Evolutionary conservation across 768 basidiomycete species (phyloP).

Genomic region (Rhodotorula paludigena): DNA sequence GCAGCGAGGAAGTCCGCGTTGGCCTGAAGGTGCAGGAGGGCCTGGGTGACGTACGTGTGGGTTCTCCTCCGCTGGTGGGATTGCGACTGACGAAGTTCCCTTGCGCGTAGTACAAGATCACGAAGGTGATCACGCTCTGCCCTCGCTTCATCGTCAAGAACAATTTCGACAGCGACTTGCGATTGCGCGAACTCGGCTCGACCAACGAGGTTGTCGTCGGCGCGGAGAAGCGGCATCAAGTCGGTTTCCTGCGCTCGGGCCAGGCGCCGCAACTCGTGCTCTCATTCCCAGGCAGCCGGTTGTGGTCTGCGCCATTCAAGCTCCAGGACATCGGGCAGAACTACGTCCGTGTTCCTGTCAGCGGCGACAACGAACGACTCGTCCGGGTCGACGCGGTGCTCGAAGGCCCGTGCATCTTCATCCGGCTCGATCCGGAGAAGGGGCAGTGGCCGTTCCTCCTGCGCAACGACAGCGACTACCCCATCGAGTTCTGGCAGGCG

Average conservation of each 20-base stretch:
- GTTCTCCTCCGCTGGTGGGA: background rate
- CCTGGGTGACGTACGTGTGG: conserved; percentile 61
- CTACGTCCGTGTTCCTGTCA: conserved; percentile 62
- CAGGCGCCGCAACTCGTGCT: conserved; percentile 73
- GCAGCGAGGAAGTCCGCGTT: conserved; percentile 61
- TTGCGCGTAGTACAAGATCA: conserved; percentile 66
- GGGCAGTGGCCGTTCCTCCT: conserved; percentile 84
- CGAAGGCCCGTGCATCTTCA: conserved; percentile 80
- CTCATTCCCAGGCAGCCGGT: conserved; percentile 74
- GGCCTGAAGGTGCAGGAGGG: conserved; percentile 92
- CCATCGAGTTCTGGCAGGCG: conserved; percentile 66
- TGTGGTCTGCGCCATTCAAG: conserved; percentile 89
- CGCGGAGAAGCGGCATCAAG: conserved; percentile 63
- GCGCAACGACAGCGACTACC: conserved; percentile 77
- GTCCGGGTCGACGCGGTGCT: conserved; percentile 73
- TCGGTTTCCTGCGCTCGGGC: conserved; percentile 63
- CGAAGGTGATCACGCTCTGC: conserved; percentile 83
- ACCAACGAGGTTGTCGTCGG: conserved; percentile 59
- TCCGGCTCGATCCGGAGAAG: conserved; percentile 63
- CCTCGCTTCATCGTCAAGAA: conserved; percentile 91
- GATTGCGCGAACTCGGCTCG: conserved; percentile 81
- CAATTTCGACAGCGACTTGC: conserved; percentile 61
- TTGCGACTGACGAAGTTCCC: background rate
- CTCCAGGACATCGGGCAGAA: conserved; percentile 83
- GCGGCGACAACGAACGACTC: conserved; percentile 51